Conservation (phyloP, 2,329 filamentous ascomycete species). For the Huntiella moniliformis region DNA sequence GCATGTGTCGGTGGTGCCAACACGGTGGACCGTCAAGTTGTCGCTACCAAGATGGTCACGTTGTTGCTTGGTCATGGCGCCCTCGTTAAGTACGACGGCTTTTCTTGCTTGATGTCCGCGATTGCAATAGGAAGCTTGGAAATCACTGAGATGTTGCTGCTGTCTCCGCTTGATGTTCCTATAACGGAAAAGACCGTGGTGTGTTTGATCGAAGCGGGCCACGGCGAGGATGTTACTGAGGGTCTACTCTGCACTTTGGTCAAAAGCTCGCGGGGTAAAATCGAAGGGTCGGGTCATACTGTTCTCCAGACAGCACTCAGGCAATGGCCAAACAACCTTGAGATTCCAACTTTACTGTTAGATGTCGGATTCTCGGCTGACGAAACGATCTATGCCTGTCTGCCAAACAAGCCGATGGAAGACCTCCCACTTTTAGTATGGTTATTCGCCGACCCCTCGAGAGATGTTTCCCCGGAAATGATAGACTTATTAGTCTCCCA, state of each 20-base stretch:
- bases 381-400: background rate
- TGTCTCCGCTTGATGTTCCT: no score
- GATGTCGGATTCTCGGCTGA: constrained; percentile 42
- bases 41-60: constrained; percentile 11
- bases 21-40: background rate
- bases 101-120: no score
- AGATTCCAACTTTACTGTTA: constrained; percentile 32
- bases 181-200: no score
- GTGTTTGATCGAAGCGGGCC: no score
- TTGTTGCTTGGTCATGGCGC: constrained; percentile 22
- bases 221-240: no score
- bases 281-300: no score
- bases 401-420: constrained; percentile 28
- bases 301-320: constrained; percentile 22
- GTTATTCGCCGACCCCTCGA: constrained; percentile 43
- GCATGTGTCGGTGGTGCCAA: constrained; percentile 3
- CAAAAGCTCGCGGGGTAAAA: no score
- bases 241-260: no score
- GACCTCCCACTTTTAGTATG: constrained; percentile 38
- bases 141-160: no score
- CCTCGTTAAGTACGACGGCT: constrained; percentile 19
- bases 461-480: constrained; percentile 38
- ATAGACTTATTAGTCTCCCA: constrained; percentile 37
- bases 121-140: no score
- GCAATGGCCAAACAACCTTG: constrained; percentile 34